Evolutionary conservation across 371 early-diverging fungal genomes (phyloP), one percentile per base, ranked within the genome.

Genomic region (Smittium culicis): DNA sequence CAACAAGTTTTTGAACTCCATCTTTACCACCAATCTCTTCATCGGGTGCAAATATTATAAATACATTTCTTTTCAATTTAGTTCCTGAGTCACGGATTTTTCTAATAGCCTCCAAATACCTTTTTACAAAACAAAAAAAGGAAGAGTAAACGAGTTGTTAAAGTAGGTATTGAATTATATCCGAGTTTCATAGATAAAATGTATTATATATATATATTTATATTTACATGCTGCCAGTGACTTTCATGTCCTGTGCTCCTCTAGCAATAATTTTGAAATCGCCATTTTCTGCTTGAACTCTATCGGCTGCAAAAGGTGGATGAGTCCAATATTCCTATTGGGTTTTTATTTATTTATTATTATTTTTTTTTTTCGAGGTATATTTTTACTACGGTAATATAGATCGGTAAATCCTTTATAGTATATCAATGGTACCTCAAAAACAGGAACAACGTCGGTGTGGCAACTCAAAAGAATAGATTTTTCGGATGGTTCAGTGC

Each of bases 211-310:
- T 45, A 45, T 45, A 45, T 11, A 45, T 45, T 11, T 5, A 11
- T 45, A 11, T 25, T n/a, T 57, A 57, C 57, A 57, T 57, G 56
- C 66, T 65, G 27, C 90, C 90, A 58, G 89, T 87, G 70, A 86
- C 87, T 75, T 91, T 91, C 90, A 90, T 91, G 72, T 91, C 91
- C 73, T 91, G 90, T 3, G 88, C 66, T 0, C 91, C 91, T 54
- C 91, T 84, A n/a, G 90, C 91, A 67, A 80, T 74, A 70, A 91
- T 91, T 54, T 78, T 71, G 57, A 81, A 81, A 54, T 88, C 83
- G 28, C 74, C 77, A 68, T 72, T 74, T 16, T 75, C 74, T 8
- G 64, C 68, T 54, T 77, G 65, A 35, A 79, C 78, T 34, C 82
- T 85, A 59, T 74, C 75, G 24, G 89, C 92, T 2, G 78, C 85